These are phyloP conservation scores for Apiosordaria backusii DNA, from an alignment of 495 filamentous ascomycete species.

Conservation along the genomic window DNA sequence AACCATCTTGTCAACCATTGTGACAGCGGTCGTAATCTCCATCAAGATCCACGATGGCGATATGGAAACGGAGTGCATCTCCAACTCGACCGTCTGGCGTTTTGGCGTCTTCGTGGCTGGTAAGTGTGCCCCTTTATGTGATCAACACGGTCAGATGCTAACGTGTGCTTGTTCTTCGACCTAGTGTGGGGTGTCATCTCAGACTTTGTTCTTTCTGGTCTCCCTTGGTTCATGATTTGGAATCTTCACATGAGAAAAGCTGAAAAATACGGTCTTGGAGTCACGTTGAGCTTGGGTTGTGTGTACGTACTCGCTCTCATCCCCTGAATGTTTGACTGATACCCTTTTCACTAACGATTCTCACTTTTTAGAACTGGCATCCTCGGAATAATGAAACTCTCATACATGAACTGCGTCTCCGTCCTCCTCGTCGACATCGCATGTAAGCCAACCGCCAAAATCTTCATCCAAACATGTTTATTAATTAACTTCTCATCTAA, in stretches of 20 bases:
- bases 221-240: slow-evolving; percentile 32
- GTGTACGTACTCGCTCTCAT: slow-evolving; percentile 14
- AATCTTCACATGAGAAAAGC: slow-evolving; percentile 21
- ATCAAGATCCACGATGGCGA: neutral
- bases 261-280: slow-evolving; percentile 26
- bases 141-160: neutral
- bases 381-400: slow-evolving; percentile 1
- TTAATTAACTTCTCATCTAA: neutral
- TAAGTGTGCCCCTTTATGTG: neutral
- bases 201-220: slow-evolving; percentile 12
- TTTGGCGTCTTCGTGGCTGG: neutral
- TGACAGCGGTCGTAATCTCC: neutral
- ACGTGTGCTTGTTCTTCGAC: neutral
- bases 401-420: slow-evolving; percentile 1
- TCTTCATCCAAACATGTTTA: neutral
- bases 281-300: slow-evolving; percentile 30
- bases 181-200: slow-evolving; percentile 16
- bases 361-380: neutral
- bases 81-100: neutral
- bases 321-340: too few species aligned
- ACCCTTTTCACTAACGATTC: too few species aligned
- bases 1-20: neutral
- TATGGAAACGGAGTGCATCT: neutral
- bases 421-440: neutral
- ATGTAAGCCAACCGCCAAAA: neutral